These are phyloP conservation scores for Nakataea oryzae DNA, from an alignment of 2,329 filamentous ascomycete species.

Conservation along the genomic window DNA sequence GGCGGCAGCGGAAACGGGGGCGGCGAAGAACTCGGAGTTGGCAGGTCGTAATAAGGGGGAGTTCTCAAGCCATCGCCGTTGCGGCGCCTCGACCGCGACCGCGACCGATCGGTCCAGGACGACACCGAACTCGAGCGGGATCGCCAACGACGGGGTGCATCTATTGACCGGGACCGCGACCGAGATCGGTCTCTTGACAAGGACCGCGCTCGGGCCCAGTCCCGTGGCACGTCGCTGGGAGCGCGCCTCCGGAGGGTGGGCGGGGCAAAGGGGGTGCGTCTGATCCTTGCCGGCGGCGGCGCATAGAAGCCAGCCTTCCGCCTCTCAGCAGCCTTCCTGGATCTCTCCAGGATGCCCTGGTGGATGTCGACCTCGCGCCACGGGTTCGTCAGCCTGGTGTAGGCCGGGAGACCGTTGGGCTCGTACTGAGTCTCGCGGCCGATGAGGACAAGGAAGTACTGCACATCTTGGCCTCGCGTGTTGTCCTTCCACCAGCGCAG, in stretches of 20 bases:
- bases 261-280: background rate
- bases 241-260: background rate
- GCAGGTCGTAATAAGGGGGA: background rate
- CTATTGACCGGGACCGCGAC: background rate
- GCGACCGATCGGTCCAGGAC: background rate
- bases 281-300: background rate
- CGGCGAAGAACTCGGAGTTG: background rate
- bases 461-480: background rate
- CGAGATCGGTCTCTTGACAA: background rate
- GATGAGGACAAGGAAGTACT: conserved; percentile 1
- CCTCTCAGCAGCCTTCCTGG: background rate
- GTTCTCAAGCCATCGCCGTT: background rate
- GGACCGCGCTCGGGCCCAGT: background rate
- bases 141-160: background rate
- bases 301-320: background rate
- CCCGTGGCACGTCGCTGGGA: background rate
- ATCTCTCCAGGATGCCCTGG: background rate
- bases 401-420: background rate
- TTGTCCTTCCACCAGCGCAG: conserved; percentile 4
- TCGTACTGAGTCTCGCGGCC: background rate
- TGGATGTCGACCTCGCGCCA: conserved; percentile 2
- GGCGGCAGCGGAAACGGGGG: background rate
- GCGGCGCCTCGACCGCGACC: background rate
- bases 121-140: background rate
- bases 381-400: background rate